Base-by-base conservation (phyloP, 805 yeast genomes). In the Kodamaea laetipori region DNA sequence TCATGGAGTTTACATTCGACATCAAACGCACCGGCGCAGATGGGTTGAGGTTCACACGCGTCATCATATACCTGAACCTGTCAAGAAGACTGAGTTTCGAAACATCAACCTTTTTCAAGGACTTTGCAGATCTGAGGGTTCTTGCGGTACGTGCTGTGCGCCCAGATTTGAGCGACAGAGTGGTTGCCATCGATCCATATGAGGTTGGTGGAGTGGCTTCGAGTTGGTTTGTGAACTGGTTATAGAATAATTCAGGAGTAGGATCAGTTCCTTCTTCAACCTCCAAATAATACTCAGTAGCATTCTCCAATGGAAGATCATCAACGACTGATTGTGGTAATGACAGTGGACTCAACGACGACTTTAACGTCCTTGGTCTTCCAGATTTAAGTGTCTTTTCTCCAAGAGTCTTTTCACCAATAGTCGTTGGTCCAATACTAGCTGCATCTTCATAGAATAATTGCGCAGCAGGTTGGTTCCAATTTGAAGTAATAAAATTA, bases 161-260 rank as follows among this genome's bases (percentile, higher is more conserved):
- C 4, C 12, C 13, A 3, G 34, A 30, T 30, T 30, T 9, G 10
- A 17, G 34, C 34, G 16, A 32, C 17, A 7, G 15, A 12, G 9
- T 6, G 28, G 13, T 21, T 8, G 24, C 8, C 37, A 47, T 36
- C 10, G 51, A 43, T 7, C 33, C 38, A 40, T 16, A 40, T 1
- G 53, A 53, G 0, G 57, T 46, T 9, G 59, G 54, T 2, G 67
- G 65, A 6, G 45, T 41, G 11, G 57, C 51, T 45, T 66, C 68
- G 23, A 69, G 53, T 41, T 58, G 65, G 6, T 60, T 60, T 1
- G 72, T 66, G 12, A 44, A 43, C 2, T 68, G 68, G 49, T 69
- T 65, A 39, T 48, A 64, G 45, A 56, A 58, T 13, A 68, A 44
- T 35, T 64, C 68, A 39, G 58, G 59, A 17, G 49, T 60, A 12